A percentile compares a stretch with the other conserved stretches of the same genome.
phyloP scores from a whole-genome alignment of 2,329 filamentous ascomycete species.

The Parastagonospora nodorum region DNA sequence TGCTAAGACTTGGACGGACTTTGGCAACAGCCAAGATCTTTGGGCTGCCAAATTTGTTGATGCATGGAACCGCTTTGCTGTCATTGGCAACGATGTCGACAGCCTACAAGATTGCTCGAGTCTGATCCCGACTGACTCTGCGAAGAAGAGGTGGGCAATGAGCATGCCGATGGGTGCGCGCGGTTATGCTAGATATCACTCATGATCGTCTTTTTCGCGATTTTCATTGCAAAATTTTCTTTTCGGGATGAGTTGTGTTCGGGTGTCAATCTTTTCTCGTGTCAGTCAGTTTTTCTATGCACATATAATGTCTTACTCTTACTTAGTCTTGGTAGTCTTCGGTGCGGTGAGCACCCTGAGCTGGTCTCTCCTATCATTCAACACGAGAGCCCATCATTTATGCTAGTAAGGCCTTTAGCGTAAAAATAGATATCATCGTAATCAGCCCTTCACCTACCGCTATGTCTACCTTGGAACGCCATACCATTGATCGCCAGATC shows the following conservation, averaged over 20 bases:
- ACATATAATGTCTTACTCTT: too few relatives aligned
- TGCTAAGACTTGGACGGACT: slow-evolving; percentile 17
- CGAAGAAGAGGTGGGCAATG: slow-evolving; percentile 5
- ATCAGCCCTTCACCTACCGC: neutral
- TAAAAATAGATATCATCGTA: neutral
- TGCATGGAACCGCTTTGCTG: slow-evolving; percentile 27
- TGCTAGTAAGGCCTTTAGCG: too few relatives aligned
- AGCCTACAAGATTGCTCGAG: slow-evolving; percentile 29
- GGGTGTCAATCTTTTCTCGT: neutral
- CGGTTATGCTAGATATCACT: slow-evolving; percentile 1
- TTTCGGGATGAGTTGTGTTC: neutral
- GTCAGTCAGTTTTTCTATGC: neutral
- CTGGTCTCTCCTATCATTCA: neutral
- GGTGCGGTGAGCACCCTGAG: too few relatives aligned
- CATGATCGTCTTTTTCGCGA: neutral
- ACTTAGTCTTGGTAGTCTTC: too few relatives aligned
- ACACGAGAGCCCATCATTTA: neutral
- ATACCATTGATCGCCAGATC: neutral
- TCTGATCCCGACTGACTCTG: slow-evolving; percentile 11
- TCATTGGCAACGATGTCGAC: slow-evolving; percentile 26
- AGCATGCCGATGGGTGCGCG: slow-evolving; percentile 6
- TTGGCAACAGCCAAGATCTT: slow-evolving; percentile 13
- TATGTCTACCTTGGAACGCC: neutral
- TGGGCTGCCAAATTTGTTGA: slow-evolving; percentile 27
- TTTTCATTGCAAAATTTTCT: neutral